A percentile compares a stretch with the other conserved stretches of the same genome.
Conservation (phyloP, 2,329 filamentous ascomycete genomes). For the Periglandula ipomoeae region DNA sequence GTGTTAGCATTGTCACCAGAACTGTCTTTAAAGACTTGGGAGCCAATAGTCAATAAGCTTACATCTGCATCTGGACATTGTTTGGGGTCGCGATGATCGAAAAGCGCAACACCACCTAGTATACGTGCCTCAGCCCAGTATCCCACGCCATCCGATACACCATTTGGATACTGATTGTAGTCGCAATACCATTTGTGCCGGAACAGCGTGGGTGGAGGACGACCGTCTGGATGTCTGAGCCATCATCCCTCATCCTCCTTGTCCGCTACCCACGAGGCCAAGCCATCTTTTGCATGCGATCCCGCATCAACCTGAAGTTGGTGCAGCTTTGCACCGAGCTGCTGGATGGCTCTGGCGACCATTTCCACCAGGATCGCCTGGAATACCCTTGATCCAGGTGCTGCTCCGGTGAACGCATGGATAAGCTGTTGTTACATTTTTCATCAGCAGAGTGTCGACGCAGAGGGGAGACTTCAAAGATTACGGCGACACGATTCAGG, state of each 20-base stretch:
- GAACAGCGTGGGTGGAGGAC: slow-evolving; percentile 18
- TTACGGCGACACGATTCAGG: not conserved
- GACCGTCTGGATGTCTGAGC: slow-evolving; percentile 4
- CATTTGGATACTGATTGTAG: slow-evolving; percentile 17
- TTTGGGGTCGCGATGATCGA: slow-evolving; percentile 13
- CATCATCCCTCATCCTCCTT: slow-evolving; percentile 7
- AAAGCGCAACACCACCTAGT: slow-evolving; percentile 20
- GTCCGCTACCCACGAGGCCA: slow-evolving; percentile 15
- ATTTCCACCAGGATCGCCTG: slow-evolving; percentile 22
- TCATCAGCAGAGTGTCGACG: slow-evolving; percentile 7
- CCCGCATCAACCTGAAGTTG: slow-evolving; percentile 11
- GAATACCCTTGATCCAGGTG: slow-evolving; percentile 17
- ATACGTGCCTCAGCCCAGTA: slow-evolving; percentile 21
- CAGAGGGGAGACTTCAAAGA: too few species aligned
- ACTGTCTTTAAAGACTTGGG: not conserved
- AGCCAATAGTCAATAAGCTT: not conserved
- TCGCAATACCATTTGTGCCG: slow-evolving; percentile 14
- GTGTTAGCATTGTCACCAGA: too few species aligned
- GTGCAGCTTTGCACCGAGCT: slow-evolving; percentile 21
- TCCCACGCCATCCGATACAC: slow-evolving; percentile 11
- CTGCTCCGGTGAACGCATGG: slow-evolving; percentile 8
- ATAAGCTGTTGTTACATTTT: slow-evolving; percentile 14
- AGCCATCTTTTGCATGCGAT: slow-evolving; percentile 15
- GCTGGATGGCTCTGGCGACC: slow-evolving; percentile 10
- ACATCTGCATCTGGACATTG: not conserved